Evolutionary conservation across 2,329 filamentous ascomycete species (phyloP).

Genomic region (Plectosphaerella sp.): DNA sequence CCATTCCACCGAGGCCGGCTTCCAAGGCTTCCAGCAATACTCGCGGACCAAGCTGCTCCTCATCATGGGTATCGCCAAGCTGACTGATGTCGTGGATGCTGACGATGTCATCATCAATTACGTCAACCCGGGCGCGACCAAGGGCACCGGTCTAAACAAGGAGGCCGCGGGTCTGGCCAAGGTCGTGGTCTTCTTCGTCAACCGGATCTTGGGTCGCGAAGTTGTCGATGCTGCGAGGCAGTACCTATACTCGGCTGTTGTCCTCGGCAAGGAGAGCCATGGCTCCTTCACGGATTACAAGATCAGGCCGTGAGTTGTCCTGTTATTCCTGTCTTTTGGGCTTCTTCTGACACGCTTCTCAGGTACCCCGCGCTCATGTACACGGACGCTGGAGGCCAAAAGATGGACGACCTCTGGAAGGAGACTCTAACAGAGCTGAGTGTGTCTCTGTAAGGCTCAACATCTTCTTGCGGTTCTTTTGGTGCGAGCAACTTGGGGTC

Average conservation of each 20-base stretch:
- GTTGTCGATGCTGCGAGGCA: constrained; percentile 12
- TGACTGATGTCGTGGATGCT: constrained; percentile 9
- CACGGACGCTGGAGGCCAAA: not conserved
- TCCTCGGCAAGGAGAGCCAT: constrained; percentile 16
- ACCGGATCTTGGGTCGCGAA: constrained; percentile 6
- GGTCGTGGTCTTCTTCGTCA: constrained; percentile 1
- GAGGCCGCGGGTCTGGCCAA: constrained; percentile 1
- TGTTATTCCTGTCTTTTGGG: not conserved
- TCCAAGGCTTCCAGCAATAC: constrained; percentile 11
- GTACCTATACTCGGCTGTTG: constrained; percentile 14
- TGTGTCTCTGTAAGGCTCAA: not conserved
- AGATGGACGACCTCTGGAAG: not conserved
- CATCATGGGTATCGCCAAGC: constrained; percentile 8
- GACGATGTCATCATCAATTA: constrained; percentile 17
- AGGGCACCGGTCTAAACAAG: constrained; percentile 12
- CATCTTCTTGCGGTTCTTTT: too few species aligned
- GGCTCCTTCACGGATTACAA: constrained; percentile 15
- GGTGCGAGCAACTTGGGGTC: too few species aligned
- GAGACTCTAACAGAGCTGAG: not conserved
- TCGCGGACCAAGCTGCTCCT: constrained; percentile 16
- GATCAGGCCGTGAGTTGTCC: constrained; percentile 16
- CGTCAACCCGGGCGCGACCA: constrained; percentile 13
- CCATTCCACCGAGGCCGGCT: not conserved
- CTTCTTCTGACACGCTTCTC: not conserved
- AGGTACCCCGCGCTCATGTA: constrained; percentile 4